phyloP scores from a whole-genome alignment of 129 eudicot genomes.

The Lonicera japonica region DNA sequence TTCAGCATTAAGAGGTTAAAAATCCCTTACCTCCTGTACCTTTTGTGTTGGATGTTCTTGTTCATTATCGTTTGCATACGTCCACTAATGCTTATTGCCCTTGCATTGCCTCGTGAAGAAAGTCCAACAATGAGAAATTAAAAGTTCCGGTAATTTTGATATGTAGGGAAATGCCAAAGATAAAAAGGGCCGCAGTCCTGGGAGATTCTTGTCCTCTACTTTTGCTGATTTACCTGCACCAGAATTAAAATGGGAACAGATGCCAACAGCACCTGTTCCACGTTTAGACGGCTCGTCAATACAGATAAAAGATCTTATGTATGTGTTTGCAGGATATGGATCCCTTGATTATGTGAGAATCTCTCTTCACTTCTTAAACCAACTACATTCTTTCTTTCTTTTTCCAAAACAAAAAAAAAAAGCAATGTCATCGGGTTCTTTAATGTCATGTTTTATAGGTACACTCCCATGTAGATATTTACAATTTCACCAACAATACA shows the following conservation, averaged over 20 bases:
- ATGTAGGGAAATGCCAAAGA: slow-evolving; percentile 13
- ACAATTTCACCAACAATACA: slow-evolving; percentile 48
- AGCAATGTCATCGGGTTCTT: background rate
- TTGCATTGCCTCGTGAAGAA: slow-evolving; percentile 1
- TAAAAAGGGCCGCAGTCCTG: slow-evolving; percentile 22
- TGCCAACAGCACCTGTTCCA: slow-evolving; percentile 61
- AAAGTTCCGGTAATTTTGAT: background rate
- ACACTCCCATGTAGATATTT: slow-evolving; percentile 73
- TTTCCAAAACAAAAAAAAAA: background rate
- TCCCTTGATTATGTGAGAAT: slow-evolving; percentile 48
- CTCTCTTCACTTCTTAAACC: slow-evolving; percentile 3
- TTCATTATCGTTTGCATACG: background rate
- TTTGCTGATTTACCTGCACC: slow-evolving; percentile 78
- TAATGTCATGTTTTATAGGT: slow-evolving; percentile 34
- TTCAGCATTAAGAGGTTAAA: background rate
- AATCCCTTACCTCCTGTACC: background rate
- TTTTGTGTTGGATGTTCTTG: background rate
- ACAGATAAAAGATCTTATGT: slow-evolving; percentile 62
- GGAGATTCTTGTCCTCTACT: slow-evolving; percentile 43
- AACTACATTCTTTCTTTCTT: background rate
- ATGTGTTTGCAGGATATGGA: slow-evolving; percentile 66
- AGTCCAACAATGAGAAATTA: background rate
- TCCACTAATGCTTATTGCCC: background rate
- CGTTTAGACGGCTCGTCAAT: slow-evolving; percentile 44
- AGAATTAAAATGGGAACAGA: slow-evolving; percentile 57